Percentiles rank a stretch among this genome's conserved stretches.
Conservation (phyloP, 805 yeast genomes). For the Candida coleopterorum region DNA sequence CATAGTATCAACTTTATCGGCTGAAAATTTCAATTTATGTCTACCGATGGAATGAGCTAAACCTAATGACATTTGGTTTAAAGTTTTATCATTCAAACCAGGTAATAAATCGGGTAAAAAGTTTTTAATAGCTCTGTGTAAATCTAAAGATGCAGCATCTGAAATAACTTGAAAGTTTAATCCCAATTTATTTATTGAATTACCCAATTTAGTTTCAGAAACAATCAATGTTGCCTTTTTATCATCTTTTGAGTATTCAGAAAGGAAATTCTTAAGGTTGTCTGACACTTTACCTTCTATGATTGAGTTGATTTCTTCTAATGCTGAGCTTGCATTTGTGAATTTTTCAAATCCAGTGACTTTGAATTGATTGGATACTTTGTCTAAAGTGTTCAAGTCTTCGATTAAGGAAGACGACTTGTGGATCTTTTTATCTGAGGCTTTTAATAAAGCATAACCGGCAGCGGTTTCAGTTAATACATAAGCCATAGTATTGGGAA, state of each 20-base stretch:
- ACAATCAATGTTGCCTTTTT: conserved; percentile 87
- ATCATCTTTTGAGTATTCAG: conserved; percentile 61
- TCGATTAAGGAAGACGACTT: conserved; percentile 70
- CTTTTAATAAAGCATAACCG: conserved; percentile 96
- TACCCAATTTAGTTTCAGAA: conserved; percentile 92
- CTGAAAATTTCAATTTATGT: conserved; percentile 94
- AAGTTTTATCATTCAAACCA: conserved; percentile 79
- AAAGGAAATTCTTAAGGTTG: conserved; percentile 71
- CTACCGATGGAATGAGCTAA: conserved; percentile 98
- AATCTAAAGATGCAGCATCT: conserved; percentile 91
- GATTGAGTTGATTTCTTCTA: conserved; percentile 89
- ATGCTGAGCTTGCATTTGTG: conserved; percentile 89
- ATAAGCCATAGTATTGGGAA: conserved; percentile 56
- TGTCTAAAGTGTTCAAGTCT: conserved; percentile 77
- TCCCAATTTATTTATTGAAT: conserved; percentile 92
- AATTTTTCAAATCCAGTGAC: conserved; percentile 95
- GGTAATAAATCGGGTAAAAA: conserved; percentile 91
- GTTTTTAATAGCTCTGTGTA: conserved; percentile 93
- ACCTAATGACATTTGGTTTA: conserved; percentile 95
- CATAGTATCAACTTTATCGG: conserved; percentile 99
- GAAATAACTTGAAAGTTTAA: conserved; percentile 83
- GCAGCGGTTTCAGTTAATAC: conserved; percentile 98
- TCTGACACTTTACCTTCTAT: conserved; percentile 92
- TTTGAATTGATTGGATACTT: conserved; percentile 86
- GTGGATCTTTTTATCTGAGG: conserved; percentile 95